Evolutionary conservation across 2,329 filamentous ascomycete genomes (phyloP), one percentile per base, ranked within the genome.

Genomic region (Ophiocordyceps sinensis): DNA sequence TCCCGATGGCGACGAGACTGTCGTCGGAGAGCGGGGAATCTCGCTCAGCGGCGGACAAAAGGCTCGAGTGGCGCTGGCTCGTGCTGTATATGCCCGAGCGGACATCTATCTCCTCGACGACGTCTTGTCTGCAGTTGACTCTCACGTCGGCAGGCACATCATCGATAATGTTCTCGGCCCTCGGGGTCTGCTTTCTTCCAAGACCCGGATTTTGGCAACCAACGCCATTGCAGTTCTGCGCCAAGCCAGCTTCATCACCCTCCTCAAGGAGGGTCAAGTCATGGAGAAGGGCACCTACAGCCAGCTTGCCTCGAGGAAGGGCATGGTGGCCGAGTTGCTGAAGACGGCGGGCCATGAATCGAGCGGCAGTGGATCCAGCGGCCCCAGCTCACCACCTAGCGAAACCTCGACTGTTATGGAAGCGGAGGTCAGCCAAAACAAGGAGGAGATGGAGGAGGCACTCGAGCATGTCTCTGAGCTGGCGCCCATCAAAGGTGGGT

Each of bases 31-130:
- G 65, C 81, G 91, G 47, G 91, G 91, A 34, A 98, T 98, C 44
- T 96, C 89, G 3, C 68, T 98, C 21, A 95, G 88, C 47, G 89
- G 89, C 49, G 91, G 93, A 6, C 91, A 98, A 58, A 98, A 95
- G 64, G 89, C 91, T 42, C 84, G 91, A 46, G 72, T 98, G 45
- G 89, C 87, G 13, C 70, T 98, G 41, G 91, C 91, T 34, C 77
- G 91, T 58, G 89, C 93, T 28, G 91, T 98, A 1, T 98, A 98
- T 56, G 88, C 93, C 40, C 77, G 91, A 50, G 87, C 91, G n/a
- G 93, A 98, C 58, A 78, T 98, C 39, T 96, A 96, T 55, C 71
- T 98, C 12, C 71, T 98, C 11, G 91, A 98, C 51, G 91, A 98
- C 57, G 84, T 88, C 45, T 71, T 98, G 11, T 96, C 89, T 14